Conservation (phyloP, 2,329 filamentous ascomycete genomes). For the Gaeumannomyces tritici region DNA sequence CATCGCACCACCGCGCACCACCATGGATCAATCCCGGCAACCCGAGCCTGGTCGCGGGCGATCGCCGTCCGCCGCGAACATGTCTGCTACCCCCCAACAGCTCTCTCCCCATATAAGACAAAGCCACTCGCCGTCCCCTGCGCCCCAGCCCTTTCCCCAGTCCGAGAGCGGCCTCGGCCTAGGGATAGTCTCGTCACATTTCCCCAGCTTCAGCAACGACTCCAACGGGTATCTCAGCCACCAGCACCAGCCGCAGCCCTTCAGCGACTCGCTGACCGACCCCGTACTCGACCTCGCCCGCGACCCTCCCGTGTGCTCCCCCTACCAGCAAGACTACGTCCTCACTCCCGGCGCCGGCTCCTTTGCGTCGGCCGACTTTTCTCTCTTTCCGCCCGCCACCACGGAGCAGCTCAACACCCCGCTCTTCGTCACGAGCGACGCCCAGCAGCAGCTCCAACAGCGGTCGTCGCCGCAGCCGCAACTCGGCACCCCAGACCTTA, state of each 20-base stretch:
- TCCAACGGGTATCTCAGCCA: constrained; percentile 39
- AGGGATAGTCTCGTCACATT: constrained; percentile 42
- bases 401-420: constrained; percentile 52
- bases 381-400: constrained; percentile 49
- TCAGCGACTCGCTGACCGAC: constrained; percentile 28
- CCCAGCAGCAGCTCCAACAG: constrained; percentile 23
- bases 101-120: constrained; percentile 58
- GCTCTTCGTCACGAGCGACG: constrained; percentile 44
- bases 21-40: constrained; percentile 40
- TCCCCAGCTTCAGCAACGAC: constrained; percentile 32
- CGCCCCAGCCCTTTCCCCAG: constrained; percentile 41
- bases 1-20: constrained; percentile 10
- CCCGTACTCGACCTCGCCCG: constrained; percentile 4
- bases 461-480: constrained; percentile 7
- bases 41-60: constrained; percentile 39
- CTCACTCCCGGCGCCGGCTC: constrained; percentile 30
- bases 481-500: constrained; percentile 36
- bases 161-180: constrained; percentile 47
- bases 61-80: constrained; percentile 49
- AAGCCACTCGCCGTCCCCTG: constrained; percentile 48
- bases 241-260: constrained; percentile 26
- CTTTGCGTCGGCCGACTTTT: constrained; percentile 49
- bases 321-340: constrained; percentile 22
- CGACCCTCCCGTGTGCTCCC: constrained; percentile 22
- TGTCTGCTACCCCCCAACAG: constrained; percentile 16